These are phyloP conservation scores for Didymella sp. DNA, from an alignment of 2,329 filamentous ascomycete species.

Conservation along the genomic window DNA sequence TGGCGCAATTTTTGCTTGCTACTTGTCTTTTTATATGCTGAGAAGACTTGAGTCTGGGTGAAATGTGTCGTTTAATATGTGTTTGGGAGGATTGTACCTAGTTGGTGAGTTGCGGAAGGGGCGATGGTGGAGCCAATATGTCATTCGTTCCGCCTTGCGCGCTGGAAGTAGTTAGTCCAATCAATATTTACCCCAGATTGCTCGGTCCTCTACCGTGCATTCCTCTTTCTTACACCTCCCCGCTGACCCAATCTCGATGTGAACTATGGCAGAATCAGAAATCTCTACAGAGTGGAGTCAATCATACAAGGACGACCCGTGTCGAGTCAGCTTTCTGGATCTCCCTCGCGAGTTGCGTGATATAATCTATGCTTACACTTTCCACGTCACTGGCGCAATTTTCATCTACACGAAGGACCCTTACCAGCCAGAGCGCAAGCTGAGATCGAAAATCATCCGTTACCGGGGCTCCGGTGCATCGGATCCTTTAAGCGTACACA, in stretches of 20 bases:
- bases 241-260: too few relatives aligned
- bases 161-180: constrained; percentile 9
- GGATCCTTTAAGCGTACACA: constrained; percentile 31
- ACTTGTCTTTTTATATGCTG: not conserved
- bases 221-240: not conserved
- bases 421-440: constrained; percentile 15
- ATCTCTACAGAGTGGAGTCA: constrained; percentile 27
- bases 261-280: not conserved
- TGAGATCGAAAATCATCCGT: constrained; percentile 30
- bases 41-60: not conserved
- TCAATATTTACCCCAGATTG: constrained; percentile 8
- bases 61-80: not conserved
- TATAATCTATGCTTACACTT: constrained; percentile 32
- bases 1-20: constrained; percentile 18
- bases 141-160: not conserved
- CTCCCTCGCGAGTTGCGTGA: constrained; percentile 44
- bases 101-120: not conserved
- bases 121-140: constrained; percentile 6
- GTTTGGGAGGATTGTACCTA: too few relatives aligned
- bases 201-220: not conserved
- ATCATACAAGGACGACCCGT: constrained; percentile 27
- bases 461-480: constrained; percentile 32
- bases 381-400: constrained; percentile 36
- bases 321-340: constrained; percentile 36
- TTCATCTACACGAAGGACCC: constrained; percentile 36